phyloP scores from a whole-genome alignment of 768 basidiomycete genomes.

The Paxillus ammoniavirescens region DNA sequence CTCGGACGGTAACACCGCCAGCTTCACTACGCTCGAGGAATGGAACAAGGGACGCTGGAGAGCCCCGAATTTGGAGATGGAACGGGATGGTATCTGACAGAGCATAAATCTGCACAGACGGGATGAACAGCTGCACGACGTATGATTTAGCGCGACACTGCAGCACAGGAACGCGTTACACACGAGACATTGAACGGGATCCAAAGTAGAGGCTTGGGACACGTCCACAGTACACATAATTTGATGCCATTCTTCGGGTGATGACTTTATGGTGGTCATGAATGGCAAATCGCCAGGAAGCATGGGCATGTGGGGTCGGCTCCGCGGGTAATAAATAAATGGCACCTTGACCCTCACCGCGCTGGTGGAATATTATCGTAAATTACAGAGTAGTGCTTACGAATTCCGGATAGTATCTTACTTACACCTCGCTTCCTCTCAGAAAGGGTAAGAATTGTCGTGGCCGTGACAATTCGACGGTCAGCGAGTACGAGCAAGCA shows the following conservation, averaged over 20 bases:
- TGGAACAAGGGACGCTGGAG: constrained; percentile 42
- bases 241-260: constrained; percentile 69
- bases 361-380: constrained; percentile 18
- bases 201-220: constrained; percentile 30
- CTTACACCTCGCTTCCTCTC: constrained; percentile 47
- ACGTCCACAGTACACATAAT: constrained; percentile 41
- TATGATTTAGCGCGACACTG: not conserved
- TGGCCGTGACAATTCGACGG: constrained; percentile 34
- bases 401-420: not conserved
- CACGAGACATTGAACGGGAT: constrained; percentile 52
- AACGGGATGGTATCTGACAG: constrained; percentile 59
- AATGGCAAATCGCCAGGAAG: constrained; percentile 43
- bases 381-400: constrained; percentile 1
- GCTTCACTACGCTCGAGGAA: constrained; percentile 35
- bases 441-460: constrained; percentile 43
- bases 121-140: constrained; percentile 53
- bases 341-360: constrained; percentile 40
- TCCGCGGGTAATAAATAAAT: constrained; percentile 52
- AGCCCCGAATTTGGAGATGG: constrained; percentile 59
- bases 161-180: constrained; percentile 17
- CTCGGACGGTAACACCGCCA: constrained; percentile 34
- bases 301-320: constrained; percentile 54
- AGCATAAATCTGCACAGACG: constrained; percentile 52
- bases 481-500: constrained; percentile 45
- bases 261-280: constrained; percentile 55